A percentile compares a stretch with the other conserved stretches of the same genome.
These are phyloP conservation scores for Catenaria anguillulae DNA, from an alignment of 371 early-diverging fungal genomes.

Conservation along the genomic window DNA sequence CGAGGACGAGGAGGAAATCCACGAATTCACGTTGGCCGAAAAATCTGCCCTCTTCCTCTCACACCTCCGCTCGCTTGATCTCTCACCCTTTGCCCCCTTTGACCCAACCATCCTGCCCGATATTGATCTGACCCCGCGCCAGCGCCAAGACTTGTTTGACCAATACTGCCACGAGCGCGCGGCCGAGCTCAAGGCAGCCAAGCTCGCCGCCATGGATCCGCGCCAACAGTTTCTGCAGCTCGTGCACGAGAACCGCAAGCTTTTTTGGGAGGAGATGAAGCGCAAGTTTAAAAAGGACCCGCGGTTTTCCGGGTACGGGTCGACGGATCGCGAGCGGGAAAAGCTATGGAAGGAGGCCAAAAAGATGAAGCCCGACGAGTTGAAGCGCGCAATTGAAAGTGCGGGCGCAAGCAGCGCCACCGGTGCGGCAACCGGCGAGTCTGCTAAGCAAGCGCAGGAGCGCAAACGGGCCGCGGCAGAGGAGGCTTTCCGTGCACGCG, in stretches of 20 bases:
- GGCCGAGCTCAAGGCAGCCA: not conserved
- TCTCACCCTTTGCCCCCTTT: not conserved
- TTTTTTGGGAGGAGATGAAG: constrained; percentile 1
- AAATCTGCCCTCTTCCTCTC: not conserved
- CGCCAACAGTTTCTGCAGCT: not conserved
- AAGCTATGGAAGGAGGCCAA: not conserved
- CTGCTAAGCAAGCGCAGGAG: not conserved
- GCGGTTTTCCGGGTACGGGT: not conserved
- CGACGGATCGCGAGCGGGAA: not conserved
- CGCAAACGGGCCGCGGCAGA: not conserved
- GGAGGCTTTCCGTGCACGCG: not conserved
- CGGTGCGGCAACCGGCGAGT: not conserved
- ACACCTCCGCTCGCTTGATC: not conserved
- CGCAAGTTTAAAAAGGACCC: not conserved
- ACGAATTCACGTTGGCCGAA: not conserved
- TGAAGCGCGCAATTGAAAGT: not conserved
- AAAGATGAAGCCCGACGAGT: not conserved
- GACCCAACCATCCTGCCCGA: not conserved
- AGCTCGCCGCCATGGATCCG: not conserved
- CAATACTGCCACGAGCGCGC: not conserved
- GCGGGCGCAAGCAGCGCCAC: not conserved
- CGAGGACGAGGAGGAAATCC: not conserved
- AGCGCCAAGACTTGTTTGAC: not conserved
- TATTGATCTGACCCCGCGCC: not conserved
- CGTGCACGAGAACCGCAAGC: not conserved